These are phyloP conservation scores for Ogataea zsoltii DNA, from an alignment of 805 yeast species.

Conservation along the genomic window DNA sequence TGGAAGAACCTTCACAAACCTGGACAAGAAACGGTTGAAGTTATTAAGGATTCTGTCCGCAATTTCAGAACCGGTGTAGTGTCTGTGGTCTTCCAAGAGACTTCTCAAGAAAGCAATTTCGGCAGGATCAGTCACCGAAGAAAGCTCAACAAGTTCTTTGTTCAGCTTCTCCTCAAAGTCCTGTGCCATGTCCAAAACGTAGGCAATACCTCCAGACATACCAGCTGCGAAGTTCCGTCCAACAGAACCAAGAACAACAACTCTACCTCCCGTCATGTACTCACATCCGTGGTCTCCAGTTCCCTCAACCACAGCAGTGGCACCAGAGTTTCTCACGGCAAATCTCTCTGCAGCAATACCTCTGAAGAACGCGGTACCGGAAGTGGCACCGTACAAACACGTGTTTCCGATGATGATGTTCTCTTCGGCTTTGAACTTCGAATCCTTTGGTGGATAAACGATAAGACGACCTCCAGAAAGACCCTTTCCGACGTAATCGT, in stretches of 20 bases:
- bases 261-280: constrained; percentile 99
- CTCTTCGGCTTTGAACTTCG: constrained; percentile 90
- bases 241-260: constrained; percentile 85
- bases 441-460: constrained; percentile 85
- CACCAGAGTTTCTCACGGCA: constrained; percentile 98
- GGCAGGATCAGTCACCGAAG: constrained; percentile 75
- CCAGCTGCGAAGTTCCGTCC: constrained; percentile 97
- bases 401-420: constrained; percentile 97
- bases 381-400: constrained; percentile 96
- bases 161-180: constrained; percentile 83
- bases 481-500: constrained; percentile 98
- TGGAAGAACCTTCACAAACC: constrained; percentile 93
- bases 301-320: constrained; percentile 94
- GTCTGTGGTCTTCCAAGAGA: constrained; percentile 91
- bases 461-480: constrained; percentile 92
- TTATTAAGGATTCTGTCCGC: constrained; percentile 81
- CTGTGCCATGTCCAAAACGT: constrained; percentile 92
- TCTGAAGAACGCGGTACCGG: constrained; percentile 89
- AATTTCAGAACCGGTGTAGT: constrained; percentile 88
- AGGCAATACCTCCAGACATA: constrained; percentile 99
- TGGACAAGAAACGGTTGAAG: constrained; percentile 84
- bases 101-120: constrained; percentile 95
- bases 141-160: constrained; percentile 76
- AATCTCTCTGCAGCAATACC: constrained; percentile 99
- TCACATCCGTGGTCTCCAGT: constrained; percentile 99